Evolutionary conservation across 768 basidiomycete species (phyloP).

Genomic region (Coprinellus micaceus): DNA sequence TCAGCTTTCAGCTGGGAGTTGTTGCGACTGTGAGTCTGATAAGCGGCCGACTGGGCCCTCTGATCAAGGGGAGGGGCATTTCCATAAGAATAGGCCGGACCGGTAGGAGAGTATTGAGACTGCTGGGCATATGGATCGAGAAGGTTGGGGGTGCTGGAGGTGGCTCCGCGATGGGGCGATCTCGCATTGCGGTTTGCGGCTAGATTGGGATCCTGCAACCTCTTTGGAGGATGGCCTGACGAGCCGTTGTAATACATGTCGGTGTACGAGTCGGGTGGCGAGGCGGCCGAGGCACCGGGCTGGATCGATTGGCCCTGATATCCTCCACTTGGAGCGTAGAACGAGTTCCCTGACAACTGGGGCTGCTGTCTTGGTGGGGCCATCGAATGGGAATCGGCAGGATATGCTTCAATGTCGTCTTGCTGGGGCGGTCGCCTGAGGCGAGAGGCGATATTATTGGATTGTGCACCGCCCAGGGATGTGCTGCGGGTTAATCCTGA

Average conservation of each 20-base stretch:
- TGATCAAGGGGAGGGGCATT: constrained; percentile 37
- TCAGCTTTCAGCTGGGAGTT: constrained; percentile 58
- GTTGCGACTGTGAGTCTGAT: constrained; percentile 54
- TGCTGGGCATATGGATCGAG: constrained; percentile 71
- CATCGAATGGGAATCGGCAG: constrained; percentile 34
- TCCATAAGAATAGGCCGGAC: constrained; percentile 48
- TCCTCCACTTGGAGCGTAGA: constrained; percentile 55
- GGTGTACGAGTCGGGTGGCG: constrained; percentile 47
- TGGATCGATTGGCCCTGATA: constrained; percentile 53
- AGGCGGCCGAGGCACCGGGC: constrained; percentile 31
- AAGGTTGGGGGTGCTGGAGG: constrained; percentile 40
- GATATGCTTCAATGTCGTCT: constrained; percentile 62
- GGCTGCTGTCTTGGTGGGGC: constrained; percentile 37
- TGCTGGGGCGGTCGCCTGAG: constrained; percentile 63
- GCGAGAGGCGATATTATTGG: constrained; percentile 31
- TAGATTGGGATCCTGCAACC: constrained; percentile 45
- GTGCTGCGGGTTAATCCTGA: constrained; percentile 62
- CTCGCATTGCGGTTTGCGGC: constrained; percentile 45
- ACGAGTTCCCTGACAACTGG: constrained; percentile 42
- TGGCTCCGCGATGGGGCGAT: constrained; percentile 57
- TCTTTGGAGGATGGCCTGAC: constrained; percentile 48
- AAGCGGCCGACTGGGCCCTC: constrained; percentile 36
- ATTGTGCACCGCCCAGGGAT: constrained; percentile 53
- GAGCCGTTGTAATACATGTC: constrained; percentile 63
- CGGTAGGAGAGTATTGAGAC: constrained; percentile 60